phyloP scores from a whole-genome alignment of 2,329 filamentous ascomycete species.

The Venturia aucupariae region DNA sequence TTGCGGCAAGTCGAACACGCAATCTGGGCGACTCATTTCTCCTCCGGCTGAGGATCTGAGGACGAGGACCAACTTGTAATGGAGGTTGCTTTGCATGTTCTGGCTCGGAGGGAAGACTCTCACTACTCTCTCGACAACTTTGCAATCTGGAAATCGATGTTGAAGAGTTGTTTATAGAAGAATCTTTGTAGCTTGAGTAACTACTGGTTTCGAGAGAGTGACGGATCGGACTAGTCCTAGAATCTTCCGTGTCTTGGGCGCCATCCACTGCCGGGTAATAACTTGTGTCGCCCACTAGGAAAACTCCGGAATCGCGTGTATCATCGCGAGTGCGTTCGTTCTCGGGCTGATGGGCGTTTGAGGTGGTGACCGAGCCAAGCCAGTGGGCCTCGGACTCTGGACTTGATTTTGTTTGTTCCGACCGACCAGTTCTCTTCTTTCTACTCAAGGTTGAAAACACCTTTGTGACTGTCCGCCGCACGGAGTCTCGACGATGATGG shows the following conservation, averaged over 20 bases:
- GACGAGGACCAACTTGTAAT: neutral
- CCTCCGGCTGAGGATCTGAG: neutral
- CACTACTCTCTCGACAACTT: neutral
- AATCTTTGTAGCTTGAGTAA: neutral
- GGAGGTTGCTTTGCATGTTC: neutral
- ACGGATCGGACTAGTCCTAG: neutral
- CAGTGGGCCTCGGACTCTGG: neutral
- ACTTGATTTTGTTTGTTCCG: neutral
- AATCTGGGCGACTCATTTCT: neutral
- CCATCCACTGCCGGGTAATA: neutral
- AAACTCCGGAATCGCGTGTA: neutral
- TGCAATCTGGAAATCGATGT: neutral
- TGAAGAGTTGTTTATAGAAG: neutral
- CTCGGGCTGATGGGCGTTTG: neutral
- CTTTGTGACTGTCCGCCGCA: slow-evolving; percentile 8
- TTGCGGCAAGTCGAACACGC: slow-evolving; percentile 8
- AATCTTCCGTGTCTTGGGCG: neutral
- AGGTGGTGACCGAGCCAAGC: neutral
- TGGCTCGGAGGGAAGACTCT: neutral
- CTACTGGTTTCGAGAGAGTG: neutral
- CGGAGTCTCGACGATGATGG: slow-evolving; percentile 4
- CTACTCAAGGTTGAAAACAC: slow-evolving; percentile 2
- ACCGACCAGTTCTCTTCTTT: neutral
- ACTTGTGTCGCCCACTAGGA: neutral
- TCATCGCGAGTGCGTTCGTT: neutral